Percentiles rank a stretch among this genome's conserved stretches.
phyloP scores from a whole-genome alignment of 2,329 filamentous ascomycete species.

The Eutypa lata region DNA sequence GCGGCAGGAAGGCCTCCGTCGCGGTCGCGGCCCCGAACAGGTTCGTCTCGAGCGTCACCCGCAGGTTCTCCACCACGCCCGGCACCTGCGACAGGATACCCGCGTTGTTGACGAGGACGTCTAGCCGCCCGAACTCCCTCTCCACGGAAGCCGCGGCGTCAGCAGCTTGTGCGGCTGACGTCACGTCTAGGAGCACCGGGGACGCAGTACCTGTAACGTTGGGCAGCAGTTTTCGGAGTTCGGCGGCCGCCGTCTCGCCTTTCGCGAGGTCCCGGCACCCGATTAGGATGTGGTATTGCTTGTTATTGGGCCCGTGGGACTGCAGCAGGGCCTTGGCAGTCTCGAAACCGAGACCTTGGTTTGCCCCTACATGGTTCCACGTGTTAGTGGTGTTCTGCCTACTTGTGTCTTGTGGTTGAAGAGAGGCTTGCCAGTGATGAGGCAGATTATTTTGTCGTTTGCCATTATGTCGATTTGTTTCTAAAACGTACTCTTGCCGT shows the following conservation, averaged over 20 bases:
- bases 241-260: conserved; percentile 1
- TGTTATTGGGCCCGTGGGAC: neutral
- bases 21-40: conserved; percentile 2
- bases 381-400: neutral
- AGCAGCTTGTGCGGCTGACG: neutral
- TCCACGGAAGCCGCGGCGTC: neutral
- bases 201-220: neutral
- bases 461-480: neutral
- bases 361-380: conserved; percentile 1
- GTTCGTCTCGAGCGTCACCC: conserved; percentile 5
- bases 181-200: neutral
- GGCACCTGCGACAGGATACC: neutral
- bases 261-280: conserved; percentile 2
- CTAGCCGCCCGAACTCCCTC: neutral
- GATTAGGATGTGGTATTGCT: conserved; percentile 2
- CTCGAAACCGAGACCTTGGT: conserved; percentile 3
- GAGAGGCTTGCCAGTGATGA: neutral
- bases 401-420: no score
- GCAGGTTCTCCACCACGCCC: neutral
- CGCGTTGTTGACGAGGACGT: neutral
- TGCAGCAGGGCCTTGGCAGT: neutral
- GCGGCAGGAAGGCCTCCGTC: conserved; percentile 8
- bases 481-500: no score
- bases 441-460: conserved; percentile 1
- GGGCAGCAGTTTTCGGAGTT: neutral